phyloP scores from a whole-genome alignment of 176 grass and related monocot species.

The Chrysopogon serrulatus region DNA sequence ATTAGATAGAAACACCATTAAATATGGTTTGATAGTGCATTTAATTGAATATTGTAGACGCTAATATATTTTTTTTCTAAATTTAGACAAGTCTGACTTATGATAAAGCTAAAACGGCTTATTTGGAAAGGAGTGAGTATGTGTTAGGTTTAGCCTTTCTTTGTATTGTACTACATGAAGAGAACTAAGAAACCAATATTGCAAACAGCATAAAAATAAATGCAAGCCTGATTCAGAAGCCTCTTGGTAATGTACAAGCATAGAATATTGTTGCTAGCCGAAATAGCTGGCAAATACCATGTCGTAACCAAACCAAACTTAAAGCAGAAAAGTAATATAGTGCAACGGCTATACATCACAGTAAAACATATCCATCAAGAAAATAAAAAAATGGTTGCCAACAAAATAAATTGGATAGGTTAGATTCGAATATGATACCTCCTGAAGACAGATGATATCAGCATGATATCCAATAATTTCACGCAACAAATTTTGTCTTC shows the following conservation, averaged over 20 bases:
- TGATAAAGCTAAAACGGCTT: not conserved
- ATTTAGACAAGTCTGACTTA: not conserved
- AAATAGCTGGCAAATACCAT: not conserved
- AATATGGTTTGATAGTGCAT: not conserved
- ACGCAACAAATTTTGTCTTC: conserved; percentile 94
- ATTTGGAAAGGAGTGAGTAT: not conserved
- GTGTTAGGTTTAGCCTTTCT: not conserved
- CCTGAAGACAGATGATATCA: conserved; percentile 99
- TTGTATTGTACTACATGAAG: not conserved
- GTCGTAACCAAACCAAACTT: not conserved
- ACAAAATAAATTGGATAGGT: conserved; percentile 4
- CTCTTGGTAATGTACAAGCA: not conserved
- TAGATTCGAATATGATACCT: conserved; percentile 49
- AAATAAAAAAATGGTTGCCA: not conserved
- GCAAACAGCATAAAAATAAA: conserved; percentile 2
- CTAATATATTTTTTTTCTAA: not conserved
- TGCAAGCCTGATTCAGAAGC: conserved; percentile 12
- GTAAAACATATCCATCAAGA: conserved; percentile 4
- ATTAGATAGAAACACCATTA: not conserved
- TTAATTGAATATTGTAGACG: not conserved
- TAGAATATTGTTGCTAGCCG: not conserved
- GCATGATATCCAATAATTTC: conserved; percentile 98
- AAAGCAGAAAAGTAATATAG: not conserved
- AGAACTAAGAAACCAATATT: not conserved
- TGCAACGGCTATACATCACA: too few species aligned